These are phyloP conservation scores for Apiotrichum veenhuisii DNA, from an alignment of 1,284 basidiomycete genomes.

Conservation along the genomic window DNA sequence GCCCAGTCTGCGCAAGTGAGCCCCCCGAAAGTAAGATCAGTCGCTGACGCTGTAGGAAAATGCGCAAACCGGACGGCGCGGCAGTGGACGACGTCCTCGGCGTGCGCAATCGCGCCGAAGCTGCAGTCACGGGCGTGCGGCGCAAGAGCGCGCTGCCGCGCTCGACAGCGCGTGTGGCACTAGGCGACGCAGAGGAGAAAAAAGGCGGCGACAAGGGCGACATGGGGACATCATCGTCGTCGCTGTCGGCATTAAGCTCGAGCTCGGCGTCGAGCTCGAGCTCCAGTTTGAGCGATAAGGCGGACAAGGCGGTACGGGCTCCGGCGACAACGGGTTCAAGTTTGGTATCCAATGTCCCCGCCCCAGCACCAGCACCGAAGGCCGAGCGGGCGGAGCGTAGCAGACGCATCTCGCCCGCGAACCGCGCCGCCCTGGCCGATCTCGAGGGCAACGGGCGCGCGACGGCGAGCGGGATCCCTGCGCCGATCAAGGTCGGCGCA, in stretches of 20 bases:
- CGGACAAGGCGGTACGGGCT: too few relatives aligned
- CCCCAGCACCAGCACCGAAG: not conserved
- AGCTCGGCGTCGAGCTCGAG: too few relatives aligned
- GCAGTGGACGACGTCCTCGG: conserved; percentile 13
- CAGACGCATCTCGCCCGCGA: not conserved
- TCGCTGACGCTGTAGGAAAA: conserved; percentile 12
- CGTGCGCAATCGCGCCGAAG: conserved; percentile 1
- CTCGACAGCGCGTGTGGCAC: not conserved
- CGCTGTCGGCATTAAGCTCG: not conserved
- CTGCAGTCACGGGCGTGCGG: conserved; percentile 12
- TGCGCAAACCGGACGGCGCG: conserved; percentile 23
- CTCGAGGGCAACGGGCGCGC: not conserved
- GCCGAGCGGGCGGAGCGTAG: not conserved
- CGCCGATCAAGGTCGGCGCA: not conserved
- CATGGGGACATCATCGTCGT: not conserved
- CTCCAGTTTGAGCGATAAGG: too few relatives aligned
- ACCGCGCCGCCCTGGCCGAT: not conserved
- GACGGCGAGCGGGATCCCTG: not conserved
- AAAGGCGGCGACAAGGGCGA: not conserved
- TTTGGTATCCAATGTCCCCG: too few relatives aligned
- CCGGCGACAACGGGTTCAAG: too few relatives aligned
- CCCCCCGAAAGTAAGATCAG: not conserved
- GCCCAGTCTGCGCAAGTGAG: conserved; percentile 15
- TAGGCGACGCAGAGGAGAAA: not conserved
- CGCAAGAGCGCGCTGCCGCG: conserved; percentile 18